Conservation (phyloP, 768 basidiomycete genomes). For the Termitomyces sp. region DNA sequence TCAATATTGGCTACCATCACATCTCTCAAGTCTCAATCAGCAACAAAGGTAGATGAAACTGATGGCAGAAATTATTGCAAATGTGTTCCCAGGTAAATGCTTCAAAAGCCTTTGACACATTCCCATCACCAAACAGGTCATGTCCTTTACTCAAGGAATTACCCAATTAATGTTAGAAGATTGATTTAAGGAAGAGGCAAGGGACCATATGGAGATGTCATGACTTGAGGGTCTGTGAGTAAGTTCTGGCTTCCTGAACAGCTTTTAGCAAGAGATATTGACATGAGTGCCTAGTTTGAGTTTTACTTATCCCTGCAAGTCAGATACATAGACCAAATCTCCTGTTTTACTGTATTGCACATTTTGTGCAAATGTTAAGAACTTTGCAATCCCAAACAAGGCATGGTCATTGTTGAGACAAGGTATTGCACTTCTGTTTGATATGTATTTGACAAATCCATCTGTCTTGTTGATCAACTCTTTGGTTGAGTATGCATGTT, state of each 20-base stretch:
- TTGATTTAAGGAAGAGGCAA: too few relatives aligned
- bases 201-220: conserved; percentile 8
- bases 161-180: too few relatives aligned
- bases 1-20: too few relatives aligned
- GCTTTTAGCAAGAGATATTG: background rate
- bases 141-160: too few relatives aligned
- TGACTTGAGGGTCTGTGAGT: conserved; percentile 20
- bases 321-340: conserved; percentile 13
- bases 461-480: conserved; percentile 10
- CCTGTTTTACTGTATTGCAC: conserved; percentile 16
- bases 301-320: conserved; percentile 13
- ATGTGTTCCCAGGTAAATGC: too few relatives aligned
- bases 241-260: conserved; percentile 9
- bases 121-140: too few relatives aligned
- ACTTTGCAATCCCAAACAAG: background rate
- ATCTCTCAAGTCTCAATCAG: too few relatives aligned
- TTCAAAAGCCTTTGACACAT: too few relatives aligned
- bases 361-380: conserved; percentile 17
- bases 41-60: too few relatives aligned
- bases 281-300: too few relatives aligned
- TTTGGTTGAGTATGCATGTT: conserved; percentile 6
- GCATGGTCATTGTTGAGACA: background rate
- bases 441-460: conserved; percentile 19
- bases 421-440: conserved; percentile 13
- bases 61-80: too few relatives aligned